Conservation (phyloP, 106 monocot genomes). For the Narthecium ossifragum region DNA sequence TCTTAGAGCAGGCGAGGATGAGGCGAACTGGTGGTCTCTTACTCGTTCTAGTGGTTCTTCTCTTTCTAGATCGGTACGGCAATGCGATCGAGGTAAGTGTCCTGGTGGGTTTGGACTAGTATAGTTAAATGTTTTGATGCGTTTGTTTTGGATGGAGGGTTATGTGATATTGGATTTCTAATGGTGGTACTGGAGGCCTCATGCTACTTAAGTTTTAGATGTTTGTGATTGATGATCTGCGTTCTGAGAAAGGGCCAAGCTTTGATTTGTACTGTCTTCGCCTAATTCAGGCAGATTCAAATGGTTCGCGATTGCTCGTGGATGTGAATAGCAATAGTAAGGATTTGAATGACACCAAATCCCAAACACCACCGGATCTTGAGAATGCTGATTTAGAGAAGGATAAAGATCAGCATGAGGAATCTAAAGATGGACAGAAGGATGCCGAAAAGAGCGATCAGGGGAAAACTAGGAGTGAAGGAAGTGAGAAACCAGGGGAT, state of each 20-base stretch:
- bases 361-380: constrained; percentile 9
- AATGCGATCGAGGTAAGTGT: constrained; percentile 4
- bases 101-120: background rate
- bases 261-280: too few relatives aligned
- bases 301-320: background rate
- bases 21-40: too few relatives aligned
- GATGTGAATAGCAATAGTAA: background rate
- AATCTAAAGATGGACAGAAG: constrained; percentile 4
- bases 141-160: background rate
- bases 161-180: background rate
- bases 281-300: background rate
- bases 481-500: background rate
- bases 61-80: background rate
- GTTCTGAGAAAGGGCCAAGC: background rate
- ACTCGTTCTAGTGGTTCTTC: constrained; percentile 2
- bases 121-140: background rate
- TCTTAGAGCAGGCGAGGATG: too few relatives aligned
- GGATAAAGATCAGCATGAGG: constrained; percentile 5
- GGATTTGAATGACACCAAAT: background rate
- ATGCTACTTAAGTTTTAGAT: background rate
- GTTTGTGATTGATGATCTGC: background rate
- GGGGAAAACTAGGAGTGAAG: constrained; percentile 4
- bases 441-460: constrained; percentile 1
- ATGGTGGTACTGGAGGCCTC: background rate
- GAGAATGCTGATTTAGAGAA: constrained; percentile 18